phyloP scores from a whole-genome alignment of 169 alveolate species.

The Eimeria acervulina region DNA sequence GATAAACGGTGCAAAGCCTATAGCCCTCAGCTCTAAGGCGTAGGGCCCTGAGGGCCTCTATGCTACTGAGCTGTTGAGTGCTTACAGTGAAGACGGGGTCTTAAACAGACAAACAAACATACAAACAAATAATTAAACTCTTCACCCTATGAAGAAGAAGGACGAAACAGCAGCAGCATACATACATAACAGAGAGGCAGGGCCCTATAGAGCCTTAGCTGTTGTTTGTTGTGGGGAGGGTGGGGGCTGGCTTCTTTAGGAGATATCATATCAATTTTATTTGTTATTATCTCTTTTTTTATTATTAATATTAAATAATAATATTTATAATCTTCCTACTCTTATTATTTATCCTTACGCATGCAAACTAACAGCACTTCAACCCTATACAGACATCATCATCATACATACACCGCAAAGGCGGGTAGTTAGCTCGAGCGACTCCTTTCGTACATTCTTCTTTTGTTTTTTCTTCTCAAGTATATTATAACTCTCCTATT shows the following conservation, averaged over 20 bases:
- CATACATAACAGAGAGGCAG: too few relatives aligned
- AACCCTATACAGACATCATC: background rate
- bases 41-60: constrained; percentile 20
- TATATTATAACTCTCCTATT: too few relatives aligned
- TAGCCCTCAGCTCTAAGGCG: constrained; percentile 20
- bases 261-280: background rate
- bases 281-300: background rate
- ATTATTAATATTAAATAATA: background rate
- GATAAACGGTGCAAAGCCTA: constrained; percentile 14
- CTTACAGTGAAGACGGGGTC: background rate
- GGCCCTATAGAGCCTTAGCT: background rate
- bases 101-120: background rate
- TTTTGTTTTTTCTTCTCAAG: too few relatives aligned
- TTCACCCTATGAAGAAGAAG: background rate
- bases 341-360: background rate
- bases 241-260: background rate
- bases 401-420: background rate
- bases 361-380: too few relatives aligned
- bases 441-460: too few relatives aligned
- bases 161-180: too few relatives aligned
- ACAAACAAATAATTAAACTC: background rate
- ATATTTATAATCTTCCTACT: background rate
- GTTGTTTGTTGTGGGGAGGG: constrained; percentile 34
- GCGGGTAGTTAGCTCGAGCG: too few relatives aligned
- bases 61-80: background rate